Evolutionary conservation across 495 filamentous ascomycete genomes (phyloP), one percentile per base, ranked within the genome.

Genomic region (Tetracladium setigerum): DNA sequence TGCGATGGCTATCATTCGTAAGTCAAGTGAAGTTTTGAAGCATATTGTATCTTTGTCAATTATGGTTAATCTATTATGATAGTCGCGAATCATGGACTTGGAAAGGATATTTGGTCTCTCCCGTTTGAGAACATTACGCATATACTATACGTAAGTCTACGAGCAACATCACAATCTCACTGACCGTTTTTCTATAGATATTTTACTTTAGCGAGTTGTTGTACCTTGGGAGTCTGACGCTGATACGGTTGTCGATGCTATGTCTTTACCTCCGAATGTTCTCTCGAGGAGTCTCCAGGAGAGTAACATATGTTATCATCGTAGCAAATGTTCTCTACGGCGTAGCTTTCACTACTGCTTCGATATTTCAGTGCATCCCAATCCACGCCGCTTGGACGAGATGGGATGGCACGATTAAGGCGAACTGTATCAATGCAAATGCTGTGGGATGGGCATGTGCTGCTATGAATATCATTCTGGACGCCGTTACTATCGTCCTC

Each of bases 401-500:
- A 14, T 78, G 75, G 75, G 51, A 63, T 11, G 42, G 50, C 2
- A 51, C 44, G 4, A 30, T 53, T 2, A 37, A 30, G 0, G 64
- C 57, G 6, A 65, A 45, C n/a, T 76, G 72, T 52, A 52, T 76
- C 18, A 65, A 74, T 43, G 60, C 66, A 39, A 57, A 64, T 15
- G 63, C 63, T 0, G 59, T 71, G 22, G 73, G 71, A 61, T 75
- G 71, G 57, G 57, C 66, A 46, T 77, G 72, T 55, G 67, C 68
- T 2, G 64, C 63, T 0, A 64, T 73, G 17, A 78, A 77, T 57
- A 74, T 80, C 37, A 39, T 69, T 18, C 72, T 69, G 33, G 76
- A 80, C 52, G 39, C 76, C 30, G 59, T 67, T 24, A 58, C 76
- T 37, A 68, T 74, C 33, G 22, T 73, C 0, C 68, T 79, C 35